Base-by-base conservation (phyloP, 2,329 filamentous ascomycete genomes). In the Rugonectria rugulosa region DNA sequence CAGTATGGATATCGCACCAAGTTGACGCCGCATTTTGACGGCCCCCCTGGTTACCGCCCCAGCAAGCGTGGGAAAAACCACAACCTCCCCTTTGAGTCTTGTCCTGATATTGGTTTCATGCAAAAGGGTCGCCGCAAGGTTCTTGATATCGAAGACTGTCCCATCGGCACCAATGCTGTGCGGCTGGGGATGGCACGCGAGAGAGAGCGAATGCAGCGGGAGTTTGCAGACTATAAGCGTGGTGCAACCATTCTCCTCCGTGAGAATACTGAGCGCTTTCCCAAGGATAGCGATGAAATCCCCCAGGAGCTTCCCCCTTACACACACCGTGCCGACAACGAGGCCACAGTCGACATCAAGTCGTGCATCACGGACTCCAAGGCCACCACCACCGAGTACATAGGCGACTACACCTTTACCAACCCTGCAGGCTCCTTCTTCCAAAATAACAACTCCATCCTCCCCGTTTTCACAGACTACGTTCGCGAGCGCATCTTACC, bases 391-490 rank as follows among this genome's bases (percentile, higher is more conserved):
- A 93, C 90, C 24, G 95, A 99, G 74, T 97, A 96, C 75, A 85
- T 99, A 60, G 91, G 89, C 69, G 78, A 87, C 73, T 95, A 89
- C 78, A 80, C 88, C 69, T 97, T 99, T 77, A 88, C 88, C 72
- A 98, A 96, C 77, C 91, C 90, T 3, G 95, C 95, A 10, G 93
- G 93, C 56, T 87, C 91, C 47, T 99, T 99, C 79, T 99, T 99
- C 84, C 95, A 99, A 72, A 99, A 99, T 82, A 99, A 99, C 83
- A 98, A 98, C 80, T 96, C 92, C 51, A 98, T 99, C 75, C 88
- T 99, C 20, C 87, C 91, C 24, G 77, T 80, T 14, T 96, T 98
- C 75, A 96, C 92, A 12, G 82, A 86, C 63, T 97, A 96, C 78
- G 91, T 98, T 71, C 90, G 92, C 60, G 81, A 89, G 31, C 85